phyloP scores from a whole-genome alignment of 176 grass and related monocot genomes.

The Oryza australiensis region DNA sequence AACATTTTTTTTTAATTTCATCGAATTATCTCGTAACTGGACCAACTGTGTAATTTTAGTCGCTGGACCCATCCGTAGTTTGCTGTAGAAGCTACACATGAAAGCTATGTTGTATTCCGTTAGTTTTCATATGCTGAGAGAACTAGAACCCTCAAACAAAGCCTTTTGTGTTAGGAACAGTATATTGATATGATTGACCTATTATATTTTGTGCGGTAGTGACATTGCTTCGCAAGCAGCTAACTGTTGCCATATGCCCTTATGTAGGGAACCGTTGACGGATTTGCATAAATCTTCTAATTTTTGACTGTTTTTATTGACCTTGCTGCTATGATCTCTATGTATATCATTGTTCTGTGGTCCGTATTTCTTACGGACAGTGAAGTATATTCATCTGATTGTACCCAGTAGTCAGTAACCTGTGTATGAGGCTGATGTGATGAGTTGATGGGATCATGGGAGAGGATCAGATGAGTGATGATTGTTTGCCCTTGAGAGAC shows the following conservation, averaged over 20 bases:
- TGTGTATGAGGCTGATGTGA: no score
- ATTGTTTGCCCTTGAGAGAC: no score
- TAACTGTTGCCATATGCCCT: constrained; percentile 25
- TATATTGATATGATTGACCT: constrained; percentile 36
- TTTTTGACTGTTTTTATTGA: background rate
- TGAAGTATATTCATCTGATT: background rate
- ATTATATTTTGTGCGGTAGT: constrained; percentile 36
- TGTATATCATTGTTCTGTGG: background rate
- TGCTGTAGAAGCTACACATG: constrained; percentile 40
- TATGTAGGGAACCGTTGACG: constrained; percentile 23
- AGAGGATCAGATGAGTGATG: no score
- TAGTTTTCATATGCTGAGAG: constrained; percentile 44
- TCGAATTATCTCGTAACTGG: background rate
- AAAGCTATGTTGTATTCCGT: constrained; percentile 48
- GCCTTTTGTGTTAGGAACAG: constrained; percentile 32
- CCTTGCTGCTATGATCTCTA: background rate
- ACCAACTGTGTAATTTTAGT: constrained; percentile 39
- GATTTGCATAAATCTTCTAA: constrained; percentile 20
- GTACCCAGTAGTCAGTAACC: background rate
- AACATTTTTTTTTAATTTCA: constrained; percentile 25
- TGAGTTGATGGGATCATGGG: no score
- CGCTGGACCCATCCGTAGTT: constrained; percentile 30
- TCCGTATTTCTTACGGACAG: background rate
- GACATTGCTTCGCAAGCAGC: constrained; percentile 15
- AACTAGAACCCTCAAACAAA: constrained; percentile 35